Base-by-base conservation (phyloP, 2,329 filamentous ascomycete genomes). In the Biscogniauxia mediterranea region DNA sequence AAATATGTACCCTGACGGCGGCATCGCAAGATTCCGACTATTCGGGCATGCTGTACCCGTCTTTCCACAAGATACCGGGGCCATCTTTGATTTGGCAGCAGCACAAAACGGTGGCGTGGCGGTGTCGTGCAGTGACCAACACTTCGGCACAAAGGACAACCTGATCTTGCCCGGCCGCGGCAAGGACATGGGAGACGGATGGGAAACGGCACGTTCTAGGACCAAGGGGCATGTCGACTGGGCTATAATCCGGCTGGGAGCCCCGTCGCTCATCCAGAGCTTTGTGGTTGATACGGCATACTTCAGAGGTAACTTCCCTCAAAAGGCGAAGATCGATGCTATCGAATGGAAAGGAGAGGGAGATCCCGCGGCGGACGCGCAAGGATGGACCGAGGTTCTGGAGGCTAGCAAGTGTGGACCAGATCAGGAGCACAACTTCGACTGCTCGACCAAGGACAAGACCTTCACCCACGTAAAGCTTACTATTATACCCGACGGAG, bases 401-500 rank as follows among this genome's bases (percentile, higher is more conserved):
- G 78, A 80, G 60, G 83, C 89, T 15, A 87, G 85, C 78, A 89
- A 87, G 76, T 89, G 87, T 61, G 87, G 87, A 1, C 88, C 91
- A 19, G 90, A 94, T 73, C 80, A 81, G 69, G 90, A 93, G 78
- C 89, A 92, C 73, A 82, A 84, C 64, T 91, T 89, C 72, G 78
- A 77, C 32, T 83, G 79, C 58, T 70, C 81, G 60, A 79, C 86
- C 19, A 79, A 82, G 67, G 85, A 86, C 46, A 82, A 80, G 72
- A 78, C 81, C 2, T 90, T 92, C 71, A 92, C 90, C 13, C 93
- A 95, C 77, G 87, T 93, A 21, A 97, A 96, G 83, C 81, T 98
- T 74, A 90, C 92, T 38, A 95, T 97, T 74, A 92, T 97, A 68
- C 94, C 94, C 0, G 93, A 98, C 76, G 93, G 94, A 38, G 93